phyloP scores from a whole-genome alignment of 352 stramenopile genomes.

The Pythium coloratum region DNA sequence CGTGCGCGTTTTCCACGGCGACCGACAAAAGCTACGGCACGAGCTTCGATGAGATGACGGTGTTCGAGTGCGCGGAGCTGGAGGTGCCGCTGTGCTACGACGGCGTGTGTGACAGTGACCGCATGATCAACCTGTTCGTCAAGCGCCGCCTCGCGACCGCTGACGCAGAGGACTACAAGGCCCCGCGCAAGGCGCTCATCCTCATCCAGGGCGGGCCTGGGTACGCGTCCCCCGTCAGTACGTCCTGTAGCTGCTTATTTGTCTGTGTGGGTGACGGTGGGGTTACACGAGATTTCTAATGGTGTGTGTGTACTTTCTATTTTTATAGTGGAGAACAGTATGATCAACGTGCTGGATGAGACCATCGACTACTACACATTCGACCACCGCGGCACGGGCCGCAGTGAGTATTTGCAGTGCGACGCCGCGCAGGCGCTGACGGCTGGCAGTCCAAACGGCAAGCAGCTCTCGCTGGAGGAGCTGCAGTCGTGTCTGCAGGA shows the following conservation, averaged over 20 bases:
- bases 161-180: not conserved
- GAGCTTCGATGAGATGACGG: not conserved
- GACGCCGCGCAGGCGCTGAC: constrained; percentile 26
- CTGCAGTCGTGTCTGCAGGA: constrained; percentile 24
- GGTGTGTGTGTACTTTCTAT: not conserved
- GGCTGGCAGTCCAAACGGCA: constrained; percentile 9
- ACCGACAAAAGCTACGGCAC: constrained; percentile 12
- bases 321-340: constrained; percentile 8
- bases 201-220: constrained; percentile 26
- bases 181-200: constrained; percentile 17
- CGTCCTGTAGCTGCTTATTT: not conserved
- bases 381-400: constrained; percentile 35
- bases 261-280: too few relatives aligned
- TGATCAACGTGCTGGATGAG: constrained; percentile 14
- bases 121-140: constrained; percentile 25
- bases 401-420: constrained; percentile 30
- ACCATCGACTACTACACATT: constrained; percentile 32
- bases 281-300: not conserved
- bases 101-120: constrained; percentile 21
- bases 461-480: constrained; percentile 15
- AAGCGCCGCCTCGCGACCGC: constrained; percentile 21
- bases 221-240: constrained; percentile 6
- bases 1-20: constrained; percentile 40
- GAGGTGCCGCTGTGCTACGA: constrained; percentile 25
- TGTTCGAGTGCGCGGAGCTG: constrained; percentile 23